Conservation (phyloP, 768 basidiomycete genomes). For the Termitomyces sp. region DNA sequence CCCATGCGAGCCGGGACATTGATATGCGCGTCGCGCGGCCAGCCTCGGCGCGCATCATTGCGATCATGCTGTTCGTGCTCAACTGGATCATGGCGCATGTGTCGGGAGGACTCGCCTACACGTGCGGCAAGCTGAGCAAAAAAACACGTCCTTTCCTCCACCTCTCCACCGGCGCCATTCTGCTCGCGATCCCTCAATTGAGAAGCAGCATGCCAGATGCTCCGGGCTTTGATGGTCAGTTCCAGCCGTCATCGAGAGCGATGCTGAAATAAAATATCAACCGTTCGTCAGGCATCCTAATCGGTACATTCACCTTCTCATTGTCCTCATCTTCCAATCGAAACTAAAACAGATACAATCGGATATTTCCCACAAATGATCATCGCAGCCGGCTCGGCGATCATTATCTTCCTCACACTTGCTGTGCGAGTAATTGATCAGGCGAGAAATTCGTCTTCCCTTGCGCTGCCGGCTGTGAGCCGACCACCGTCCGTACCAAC, state of each 20-base stretch:
- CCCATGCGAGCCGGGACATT: not conserved
- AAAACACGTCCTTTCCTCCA: not conserved
- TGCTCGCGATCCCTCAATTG: not conserved
- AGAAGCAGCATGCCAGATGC: not conserved
- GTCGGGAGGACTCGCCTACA: conserved; percentile 37
- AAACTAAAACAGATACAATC: conserved; percentile 35
- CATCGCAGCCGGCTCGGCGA: conserved; percentile 32
- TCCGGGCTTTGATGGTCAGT: not conserved
- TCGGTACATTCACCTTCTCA: no score
- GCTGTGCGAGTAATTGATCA: conserved; percentile 19
- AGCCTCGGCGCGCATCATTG: conserved; percentile 20
- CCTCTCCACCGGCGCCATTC: not conserved
- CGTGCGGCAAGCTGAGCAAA: conserved; percentile 27
- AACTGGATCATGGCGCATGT: conserved; percentile 55
- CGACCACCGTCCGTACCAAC: conserved; percentile 25
- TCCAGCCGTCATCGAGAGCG: no score
- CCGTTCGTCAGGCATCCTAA: not conserved
- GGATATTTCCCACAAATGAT: conserved; percentile 57
- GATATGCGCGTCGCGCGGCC: not conserved
- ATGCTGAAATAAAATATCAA: not conserved
- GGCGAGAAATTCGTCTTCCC: not conserved
- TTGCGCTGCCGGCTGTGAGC: not conserved
- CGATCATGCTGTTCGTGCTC: conserved; percentile 39
- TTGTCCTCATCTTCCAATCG: no score
- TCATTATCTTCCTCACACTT: conserved; percentile 36